Percentiles rank a stretch among this genome's conserved stretches.
Conservation (phyloP, 495 filamentous ascomycete species). For the Staphylotrichum tortipilum region DNA sequence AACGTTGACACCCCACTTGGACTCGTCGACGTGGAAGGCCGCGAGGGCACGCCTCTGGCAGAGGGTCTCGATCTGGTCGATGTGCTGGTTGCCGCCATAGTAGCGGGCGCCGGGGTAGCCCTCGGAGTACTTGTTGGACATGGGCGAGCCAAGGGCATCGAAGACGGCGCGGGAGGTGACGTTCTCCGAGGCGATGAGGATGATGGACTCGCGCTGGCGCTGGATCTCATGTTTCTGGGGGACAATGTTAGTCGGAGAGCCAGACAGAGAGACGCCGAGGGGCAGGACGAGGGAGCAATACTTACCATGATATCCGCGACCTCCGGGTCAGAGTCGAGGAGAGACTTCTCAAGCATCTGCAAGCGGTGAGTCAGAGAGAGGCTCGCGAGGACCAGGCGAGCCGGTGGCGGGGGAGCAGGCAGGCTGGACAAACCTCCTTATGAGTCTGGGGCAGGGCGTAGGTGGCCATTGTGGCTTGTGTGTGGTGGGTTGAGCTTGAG, state of each 20-base stretch:
- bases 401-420: background rate
- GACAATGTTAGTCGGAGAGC: background rate
- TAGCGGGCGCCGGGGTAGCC: constrained; percentile 97
- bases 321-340: constrained; percentile 81
- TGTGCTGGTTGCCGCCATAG: constrained; percentile 99
- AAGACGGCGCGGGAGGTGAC: constrained; percentile 83
- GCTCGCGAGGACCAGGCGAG: background rate
- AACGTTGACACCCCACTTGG: constrained; percentile 98
- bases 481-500: constrained; percentile 4
- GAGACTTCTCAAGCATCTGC: constrained; percentile 82
- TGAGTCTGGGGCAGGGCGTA: constrained; percentile 88
- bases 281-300: constrained; percentile 2
- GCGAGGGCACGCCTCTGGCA: constrained; percentile 93
- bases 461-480: constrained; percentile 36
- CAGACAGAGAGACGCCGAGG: background rate
- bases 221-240: constrained; percentile 81
- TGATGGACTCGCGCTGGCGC: constrained; percentile 95
- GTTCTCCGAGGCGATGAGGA: constrained; percentile 93
- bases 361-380: constrained; percentile 43
- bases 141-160: constrained; percentile 80
- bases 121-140: constrained; percentile 99
- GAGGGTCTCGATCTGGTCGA: constrained; percentile 88
- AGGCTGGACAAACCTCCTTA: constrained; percentile 54
- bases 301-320: constrained; percentile 89
- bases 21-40: constrained; percentile 77